These are phyloP conservation scores for Vickermania spadyakhi DNA, from an alignment of 208 protist genomes.

Conservation along the genomic window DNA sequence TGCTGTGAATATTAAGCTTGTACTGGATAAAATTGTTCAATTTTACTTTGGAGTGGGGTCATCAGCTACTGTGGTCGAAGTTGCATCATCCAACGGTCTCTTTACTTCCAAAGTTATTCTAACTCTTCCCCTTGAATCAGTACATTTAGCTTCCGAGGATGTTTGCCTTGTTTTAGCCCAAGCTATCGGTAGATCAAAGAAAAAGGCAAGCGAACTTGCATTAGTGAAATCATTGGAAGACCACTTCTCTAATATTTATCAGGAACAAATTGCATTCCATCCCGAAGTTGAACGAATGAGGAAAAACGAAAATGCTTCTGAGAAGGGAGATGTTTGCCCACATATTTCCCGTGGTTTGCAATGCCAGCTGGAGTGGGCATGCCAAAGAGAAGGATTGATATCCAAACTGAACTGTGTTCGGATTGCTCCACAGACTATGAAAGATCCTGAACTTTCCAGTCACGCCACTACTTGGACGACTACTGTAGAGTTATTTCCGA, in stretches of 20 bases:
- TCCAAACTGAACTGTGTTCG: neutral
- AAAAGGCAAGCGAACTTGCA: conserved; percentile 1
- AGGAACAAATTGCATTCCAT: conserved; percentile 1
- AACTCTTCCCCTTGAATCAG: neutral
- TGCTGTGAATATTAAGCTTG: neutral
- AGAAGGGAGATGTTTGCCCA: conserved; percentile 15
- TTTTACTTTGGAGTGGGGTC: neutral
- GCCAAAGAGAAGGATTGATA: neutral
- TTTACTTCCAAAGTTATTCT: neutral
- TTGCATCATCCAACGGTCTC: neutral
- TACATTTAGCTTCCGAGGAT: neutral
- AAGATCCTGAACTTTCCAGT: too few relatives aligned
- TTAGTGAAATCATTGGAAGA: neutral
- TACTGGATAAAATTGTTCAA: neutral
- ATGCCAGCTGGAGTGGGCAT: neutral
- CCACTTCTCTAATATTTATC: conserved; percentile 1
- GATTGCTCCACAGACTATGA: too few relatives aligned
- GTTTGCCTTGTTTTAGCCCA: neutral
- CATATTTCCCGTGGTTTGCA: neutral
- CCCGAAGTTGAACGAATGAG: conserved; percentile 3
- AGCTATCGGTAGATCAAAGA: neutral
- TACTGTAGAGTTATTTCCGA: too few relatives aligned
- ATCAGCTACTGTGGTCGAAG: neutral
- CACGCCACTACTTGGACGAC: too few relatives aligned
- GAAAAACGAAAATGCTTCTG: conserved; percentile 4